Conservation (phyloP, 495 filamentous ascomycete species). For the Lindgomyces ingoldianus region DNA sequence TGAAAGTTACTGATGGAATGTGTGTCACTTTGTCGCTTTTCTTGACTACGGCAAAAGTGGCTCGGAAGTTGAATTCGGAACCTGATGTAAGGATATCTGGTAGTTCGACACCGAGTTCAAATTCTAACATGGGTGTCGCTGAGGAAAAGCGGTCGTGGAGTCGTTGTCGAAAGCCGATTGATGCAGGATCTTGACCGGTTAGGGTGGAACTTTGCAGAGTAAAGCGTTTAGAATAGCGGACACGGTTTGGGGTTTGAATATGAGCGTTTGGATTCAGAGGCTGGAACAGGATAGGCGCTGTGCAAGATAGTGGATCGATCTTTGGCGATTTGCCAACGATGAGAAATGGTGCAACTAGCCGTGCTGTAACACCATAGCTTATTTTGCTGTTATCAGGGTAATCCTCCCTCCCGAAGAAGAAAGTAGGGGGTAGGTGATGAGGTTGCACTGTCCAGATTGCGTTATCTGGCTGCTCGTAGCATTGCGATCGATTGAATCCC, state of each 20-base stretch:
- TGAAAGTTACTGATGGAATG: constrained; percentile 16
- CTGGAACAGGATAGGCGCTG: constrained; percentile 18
- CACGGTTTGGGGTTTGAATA: neutral
- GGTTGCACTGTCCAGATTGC: constrained; percentile 2
- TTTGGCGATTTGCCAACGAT: constrained; percentile 4
- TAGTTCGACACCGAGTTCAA: constrained; percentile 22
- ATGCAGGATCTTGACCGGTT: neutral
- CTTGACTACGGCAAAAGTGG: constrained; percentile 5
- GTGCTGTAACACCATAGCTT: constrained; percentile 23
- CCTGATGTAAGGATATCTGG: constrained; percentile 18
- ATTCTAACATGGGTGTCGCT: constrained; percentile 23
- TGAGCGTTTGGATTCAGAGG: constrained; percentile 26
- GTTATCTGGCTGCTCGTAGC: constrained; percentile 18
- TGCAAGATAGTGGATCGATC: constrained; percentile 8
- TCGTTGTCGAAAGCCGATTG: constrained; percentile 23
- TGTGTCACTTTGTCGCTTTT: constrained; percentile 9
- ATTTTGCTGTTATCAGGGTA: constrained; percentile 9
- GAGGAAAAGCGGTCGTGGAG: constrained; percentile 24
- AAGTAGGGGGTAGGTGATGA: constrained; percentile 28
- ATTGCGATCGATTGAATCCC: constrained; percentile 1
- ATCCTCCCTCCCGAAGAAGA: neutral
- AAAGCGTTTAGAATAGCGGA: constrained; percentile 15
- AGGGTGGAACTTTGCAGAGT: constrained; percentile 21
- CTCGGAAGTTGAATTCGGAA: constrained; percentile 19
- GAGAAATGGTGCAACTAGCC: constrained; percentile 3